A percentile compares a stretch with the other conserved stretches of the same genome.
Evolutionary conservation across 192 early-diverging fungal genomes (phyloP).

Genomic region (Glomus cerebriforme): DNA sequence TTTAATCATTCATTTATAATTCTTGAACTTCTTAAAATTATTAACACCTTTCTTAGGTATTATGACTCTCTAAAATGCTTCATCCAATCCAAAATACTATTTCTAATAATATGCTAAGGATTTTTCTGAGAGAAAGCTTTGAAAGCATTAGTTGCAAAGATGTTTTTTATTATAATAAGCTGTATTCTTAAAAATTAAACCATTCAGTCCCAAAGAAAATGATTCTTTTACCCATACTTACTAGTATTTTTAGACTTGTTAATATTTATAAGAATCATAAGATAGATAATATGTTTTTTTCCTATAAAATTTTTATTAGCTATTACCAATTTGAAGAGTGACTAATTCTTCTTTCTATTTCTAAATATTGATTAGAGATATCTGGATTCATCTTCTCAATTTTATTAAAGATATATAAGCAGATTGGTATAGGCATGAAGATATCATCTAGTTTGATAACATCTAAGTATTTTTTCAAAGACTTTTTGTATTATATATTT

Average conservation of each 20-base stretch:
- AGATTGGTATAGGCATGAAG: too few relatives aligned
- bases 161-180: neutral
- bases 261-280: too few relatives aligned
- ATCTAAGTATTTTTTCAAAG: too few relatives aligned
- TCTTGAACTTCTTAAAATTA: slow-evolving; percentile 19
- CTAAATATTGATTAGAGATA: neutral
- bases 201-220: too few relatives aligned
- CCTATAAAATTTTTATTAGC: too few relatives aligned
- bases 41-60: neutral
- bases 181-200: slow-evolving; percentile 5
- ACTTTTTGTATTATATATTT: too few relatives aligned
- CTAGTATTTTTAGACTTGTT: too few relatives aligned
- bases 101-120: neutral
- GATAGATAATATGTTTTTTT: neutral
- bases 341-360: neutral
- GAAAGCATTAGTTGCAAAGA: slow-evolving; percentile 4
- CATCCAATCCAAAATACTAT: neutral
- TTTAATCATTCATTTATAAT: neutral
- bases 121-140: neutral
- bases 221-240: neutral
- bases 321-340: neutral
- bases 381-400: neutral
- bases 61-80: neutral
- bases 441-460: too few relatives aligned
- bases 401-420: too few relatives aligned